Evolutionary conservation across 352 stramenopile species (phyloP).

Genomic region (Pythium phragmiticola): DNA sequence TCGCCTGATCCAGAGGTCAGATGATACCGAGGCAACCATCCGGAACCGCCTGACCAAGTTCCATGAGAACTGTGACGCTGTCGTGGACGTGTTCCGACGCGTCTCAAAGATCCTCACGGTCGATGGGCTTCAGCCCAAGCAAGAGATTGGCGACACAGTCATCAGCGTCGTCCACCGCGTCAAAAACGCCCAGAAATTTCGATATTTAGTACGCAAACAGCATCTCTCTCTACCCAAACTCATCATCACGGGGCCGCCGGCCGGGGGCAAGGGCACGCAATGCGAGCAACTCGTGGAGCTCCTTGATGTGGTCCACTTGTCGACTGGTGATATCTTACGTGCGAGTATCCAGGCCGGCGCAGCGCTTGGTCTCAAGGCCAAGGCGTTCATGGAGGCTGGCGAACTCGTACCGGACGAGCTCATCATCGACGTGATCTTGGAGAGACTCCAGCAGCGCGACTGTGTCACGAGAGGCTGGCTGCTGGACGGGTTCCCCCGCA

Average conservation of each 20-base stretch:
- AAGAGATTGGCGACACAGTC: conserved; percentile 24
- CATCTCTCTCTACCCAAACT: conserved; percentile 31
- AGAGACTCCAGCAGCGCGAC: conserved; percentile 80
- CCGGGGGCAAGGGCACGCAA: conserved; percentile 90
- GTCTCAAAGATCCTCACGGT: conserved; percentile 32
- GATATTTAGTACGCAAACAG: conserved; percentile 23
- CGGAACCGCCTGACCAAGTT: conserved; percentile 87
- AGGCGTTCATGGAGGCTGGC: conserved; percentile 84
- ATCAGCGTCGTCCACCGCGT: conserved; percentile 19
- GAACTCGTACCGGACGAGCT: conserved; percentile 92
- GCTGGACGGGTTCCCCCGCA: conserved; percentile 94
- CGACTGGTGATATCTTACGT: conserved; percentile 92
- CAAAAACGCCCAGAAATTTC: conserved; percentile 28
- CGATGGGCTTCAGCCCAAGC: conserved; percentile 22
- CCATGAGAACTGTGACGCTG: conserved; percentile 68
- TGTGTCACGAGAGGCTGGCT: conserved; percentile 91
- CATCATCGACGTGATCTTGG: conserved; percentile 86
- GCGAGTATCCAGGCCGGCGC: conserved; percentile 74
- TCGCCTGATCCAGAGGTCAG: conserved; percentile 85
- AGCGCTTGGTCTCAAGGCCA: conserved; percentile 63
- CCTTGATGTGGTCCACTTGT: conserved; percentile 92
- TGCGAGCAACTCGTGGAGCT: conserved; percentile 84
- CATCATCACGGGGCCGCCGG: conserved; percentile 84
- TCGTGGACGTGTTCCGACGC: conserved; percentile 32
- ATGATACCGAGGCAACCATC: conserved; percentile 93